Base-by-base conservation (phyloP, 495 filamentous ascomycete species). In the Polyplosphaeria fusca region DNA sequence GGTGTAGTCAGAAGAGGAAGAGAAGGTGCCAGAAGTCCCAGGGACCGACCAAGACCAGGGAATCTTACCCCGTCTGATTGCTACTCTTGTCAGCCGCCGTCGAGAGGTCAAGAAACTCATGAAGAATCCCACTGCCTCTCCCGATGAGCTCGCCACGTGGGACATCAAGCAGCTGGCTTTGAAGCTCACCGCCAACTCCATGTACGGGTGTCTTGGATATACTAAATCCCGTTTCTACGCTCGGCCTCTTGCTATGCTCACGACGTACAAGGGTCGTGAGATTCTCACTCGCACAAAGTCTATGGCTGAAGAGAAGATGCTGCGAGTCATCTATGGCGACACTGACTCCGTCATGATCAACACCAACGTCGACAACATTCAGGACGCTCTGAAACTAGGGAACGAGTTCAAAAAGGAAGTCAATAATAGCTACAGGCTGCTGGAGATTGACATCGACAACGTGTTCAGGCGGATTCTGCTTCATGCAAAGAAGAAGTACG, bases 301-400 rank as follows among this genome's bases (percentile, higher is more conserved):
- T 24, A 79, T 98, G 32, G 93, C 91, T 1, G 92, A 97, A 70
- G 87, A 82, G 52, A 91, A 86, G 45, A 82, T 86, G 35, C 79
- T 98, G 42, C 84, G 87, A 58, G 93, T 98, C 69, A 95, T 98
- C 53, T 98, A 98, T 67, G 93, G 93, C 73, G 93, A 98, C 74
- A 98, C 93, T 20, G 93, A 98, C 70, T 98, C 93, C 20, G 93
- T 98, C 73, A 98, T 98, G 93, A 96, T 98, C 73, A 97, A 98
- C 65, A 95, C 93, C 43, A 96, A 96, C 69, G 88, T 89, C 45
- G 88, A 96, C 67, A 95, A 88, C 51, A 87, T 97, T 25, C 85
- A 86, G 25, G 92, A 95, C 61, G 91, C 93, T 14, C 70, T 96
- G 28, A 89, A 90, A 65, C 83, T 97, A 46, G 94, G 94, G 35